These are phyloP conservation scores for Kurtzmaniella quercitrusa DNA, from an alignment of 1,139 yeast genomes.

Conservation along the genomic window DNA sequence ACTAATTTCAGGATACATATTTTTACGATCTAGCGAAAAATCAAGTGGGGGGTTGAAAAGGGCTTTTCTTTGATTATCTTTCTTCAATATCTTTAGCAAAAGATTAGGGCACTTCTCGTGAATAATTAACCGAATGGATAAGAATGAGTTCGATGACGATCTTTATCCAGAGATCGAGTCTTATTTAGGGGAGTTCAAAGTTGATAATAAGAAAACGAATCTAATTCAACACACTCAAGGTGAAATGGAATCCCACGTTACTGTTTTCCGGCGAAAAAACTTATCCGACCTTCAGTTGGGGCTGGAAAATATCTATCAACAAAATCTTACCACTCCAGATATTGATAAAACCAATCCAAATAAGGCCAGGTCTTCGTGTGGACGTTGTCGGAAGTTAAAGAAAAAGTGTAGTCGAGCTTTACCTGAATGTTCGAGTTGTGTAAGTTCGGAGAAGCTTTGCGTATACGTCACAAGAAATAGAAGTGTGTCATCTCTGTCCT, in stretches of 20 bases:
- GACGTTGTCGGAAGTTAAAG: constrained; percentile 22
- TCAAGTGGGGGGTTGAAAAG: not conserved
- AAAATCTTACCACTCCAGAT: constrained; percentile 14
- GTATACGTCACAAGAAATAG: constrained; percentile 17
- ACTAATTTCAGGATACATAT: not conserved
- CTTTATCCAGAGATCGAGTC: constrained; percentile 5
- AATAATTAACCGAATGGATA: not conserved
- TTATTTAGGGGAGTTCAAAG: constrained; percentile 6
- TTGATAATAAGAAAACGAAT: not conserved
- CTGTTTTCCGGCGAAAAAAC: constrained; percentile 21
- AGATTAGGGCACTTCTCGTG: not conserved
- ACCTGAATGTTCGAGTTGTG: constrained; percentile 23
- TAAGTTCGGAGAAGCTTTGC: constrained; percentile 20
- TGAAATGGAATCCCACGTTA: constrained; percentile 11
- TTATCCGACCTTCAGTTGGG: constrained; percentile 11
- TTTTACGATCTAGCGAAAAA: not conserved
- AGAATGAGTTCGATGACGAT: constrained; percentile 4
- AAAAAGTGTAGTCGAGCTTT: constrained; percentile 19
- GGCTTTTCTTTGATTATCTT: not conserved
- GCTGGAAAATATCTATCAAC: constrained; percentile 17
- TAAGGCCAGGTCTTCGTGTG: constrained; percentile 19
- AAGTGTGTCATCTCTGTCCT: not conserved
- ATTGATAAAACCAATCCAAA: constrained; percentile 13
- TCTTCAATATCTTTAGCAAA: not conserved
- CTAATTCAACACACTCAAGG: not conserved